Conservation (phyloP, 2,329 filamentous ascomycete genomes). For the Sarocladium brachiariae region DNA sequence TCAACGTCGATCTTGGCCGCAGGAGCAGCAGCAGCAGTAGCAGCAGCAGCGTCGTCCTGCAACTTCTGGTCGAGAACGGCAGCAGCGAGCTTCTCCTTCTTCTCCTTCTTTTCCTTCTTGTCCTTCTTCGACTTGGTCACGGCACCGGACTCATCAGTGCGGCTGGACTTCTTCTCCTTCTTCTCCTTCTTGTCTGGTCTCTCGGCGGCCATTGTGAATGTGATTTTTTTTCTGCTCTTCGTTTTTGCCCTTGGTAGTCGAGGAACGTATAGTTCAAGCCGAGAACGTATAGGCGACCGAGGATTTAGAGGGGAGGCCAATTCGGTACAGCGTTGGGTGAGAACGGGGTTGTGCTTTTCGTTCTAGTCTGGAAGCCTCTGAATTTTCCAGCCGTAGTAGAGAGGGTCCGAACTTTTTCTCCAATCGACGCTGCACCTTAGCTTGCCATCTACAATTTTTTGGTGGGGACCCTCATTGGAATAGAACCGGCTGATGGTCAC, state of each 20-base stretch:
- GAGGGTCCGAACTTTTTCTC: conserved; percentile 11
- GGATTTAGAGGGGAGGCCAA: background rate
- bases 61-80: conserved; percentile 60
- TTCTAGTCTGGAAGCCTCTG: conserved; percentile 5
- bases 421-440: background rate
- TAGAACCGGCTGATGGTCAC: background rate
- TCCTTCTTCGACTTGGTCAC: conserved; percentile 51
- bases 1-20: conserved; percentile 32
- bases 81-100: conserved; percentile 65
- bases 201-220: conserved; percentile 39
- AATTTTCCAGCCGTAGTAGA: conserved; percentile 5
- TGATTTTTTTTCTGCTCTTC: no score
- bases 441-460: conserved; percentile 6
- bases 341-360: background rate
- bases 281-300: background rate
- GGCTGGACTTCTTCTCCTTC: conserved; percentile 55
- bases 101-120: conserved; percentile 61
- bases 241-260: no score
- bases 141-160: conserved; percentile 47
- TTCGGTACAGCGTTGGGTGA: background rate
- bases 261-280: background rate
- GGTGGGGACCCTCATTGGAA: background rate
- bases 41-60: conserved; percentile 45
- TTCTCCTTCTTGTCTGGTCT: conserved; percentile 32
- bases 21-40: conserved; percentile 35